Conservation (phyloP, 2,329 filamentous ascomycete species). For the Anthostomella pinea region DNA sequence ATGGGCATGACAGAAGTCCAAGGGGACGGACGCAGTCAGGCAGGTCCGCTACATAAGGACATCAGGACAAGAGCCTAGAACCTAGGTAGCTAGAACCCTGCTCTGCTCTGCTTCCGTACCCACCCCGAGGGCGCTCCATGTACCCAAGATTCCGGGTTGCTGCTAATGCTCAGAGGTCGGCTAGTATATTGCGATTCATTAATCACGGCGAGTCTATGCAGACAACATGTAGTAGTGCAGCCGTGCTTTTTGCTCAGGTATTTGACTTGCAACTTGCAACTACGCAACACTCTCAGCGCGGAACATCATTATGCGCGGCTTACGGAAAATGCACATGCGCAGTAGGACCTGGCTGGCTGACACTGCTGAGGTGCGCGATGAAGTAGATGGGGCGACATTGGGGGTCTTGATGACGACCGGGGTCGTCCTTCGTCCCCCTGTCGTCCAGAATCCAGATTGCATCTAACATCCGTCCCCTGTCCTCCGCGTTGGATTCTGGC, state of each 20-base stretch:
- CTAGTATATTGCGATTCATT: constrained; percentile 21
- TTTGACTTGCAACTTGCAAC: too few relatives aligned
- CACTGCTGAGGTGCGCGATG: constrained; percentile 25
- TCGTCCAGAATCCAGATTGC: constrained; percentile 24
- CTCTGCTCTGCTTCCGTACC: constrained; percentile 21
- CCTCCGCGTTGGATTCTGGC: too few relatives aligned
- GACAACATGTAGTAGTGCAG: too few relatives aligned
- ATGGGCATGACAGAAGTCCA: constrained; percentile 10
- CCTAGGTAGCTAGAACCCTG: constrained; percentile 34
- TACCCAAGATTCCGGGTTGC: constrained; percentile 34
- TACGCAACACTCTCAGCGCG: too few relatives aligned
- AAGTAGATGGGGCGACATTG: constrained; percentile 15
- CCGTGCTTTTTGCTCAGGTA: too few relatives aligned
- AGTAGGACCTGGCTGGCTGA: too few relatives aligned
- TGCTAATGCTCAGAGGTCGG: constrained; percentile 19
- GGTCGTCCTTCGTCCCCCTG: constrained; percentile 21
- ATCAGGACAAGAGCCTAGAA: constrained; percentile 24
- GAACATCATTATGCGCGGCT: too few relatives aligned
- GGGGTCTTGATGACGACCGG: constrained; percentile 19
- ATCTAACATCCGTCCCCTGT: constrained; percentile 24
- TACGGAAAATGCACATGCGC: too few relatives aligned
- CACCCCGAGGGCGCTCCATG: constrained; percentile 27
- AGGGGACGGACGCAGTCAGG: constrained; percentile 2
- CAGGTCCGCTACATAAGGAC: constrained; percentile 11
- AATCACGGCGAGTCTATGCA: too few relatives aligned